Evolutionary conservation across 2,329 filamentous ascomycete genomes (phyloP), one percentile per base, ranked within the genome.

Genomic region (Cytospora leucostoma): DNA sequence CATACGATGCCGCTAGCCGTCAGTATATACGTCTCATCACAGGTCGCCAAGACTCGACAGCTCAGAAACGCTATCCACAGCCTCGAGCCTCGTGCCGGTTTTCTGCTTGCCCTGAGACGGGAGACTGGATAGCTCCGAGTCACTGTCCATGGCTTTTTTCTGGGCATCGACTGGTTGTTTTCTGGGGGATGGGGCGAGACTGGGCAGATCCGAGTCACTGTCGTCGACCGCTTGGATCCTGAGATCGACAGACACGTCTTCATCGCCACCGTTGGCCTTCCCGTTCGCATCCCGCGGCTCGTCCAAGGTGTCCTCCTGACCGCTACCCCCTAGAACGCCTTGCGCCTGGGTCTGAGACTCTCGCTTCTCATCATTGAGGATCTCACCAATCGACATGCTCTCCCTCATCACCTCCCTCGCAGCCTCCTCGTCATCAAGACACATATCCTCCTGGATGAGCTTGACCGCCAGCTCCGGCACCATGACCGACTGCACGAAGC

Each of bases 401-500:
- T 90, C 84, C 67, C 82, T 77, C 70, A 94, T 74, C 21, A 93
- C 84, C 33, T 75, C 74, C 67, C 79, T 76, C 19, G 83, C 83
- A 63, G 78, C 74, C 8, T 74, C 72, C 52, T 75, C 74, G 3
- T 68, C 72, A 33, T 8, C 19, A 27, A 83, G 76, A 2, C 67
- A 63, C 80, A 86, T 82, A 65, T 86, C 84, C 68, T 87, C 82
- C 75, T 79, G 81, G 66, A 86, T 84, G 58, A 87, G 74, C 65
- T 74, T 77, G 40, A 82, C 77, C 32, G 82, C 79, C 67, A 86
- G 71, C 73, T 96, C 93, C 0, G 91, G 90, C 32, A 96, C 90
- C 65, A 96, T 77, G 1, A 94, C 91, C 1, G 82, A 80, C 74
- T 93, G 89, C 2, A 93, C 85, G 69, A 89, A 94, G 32, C 82